Evolutionary conservation across 169 alveolate species (phyloP), one percentile per base, ranked within the genome.

Genomic region (Eimeria zaria): DNA sequence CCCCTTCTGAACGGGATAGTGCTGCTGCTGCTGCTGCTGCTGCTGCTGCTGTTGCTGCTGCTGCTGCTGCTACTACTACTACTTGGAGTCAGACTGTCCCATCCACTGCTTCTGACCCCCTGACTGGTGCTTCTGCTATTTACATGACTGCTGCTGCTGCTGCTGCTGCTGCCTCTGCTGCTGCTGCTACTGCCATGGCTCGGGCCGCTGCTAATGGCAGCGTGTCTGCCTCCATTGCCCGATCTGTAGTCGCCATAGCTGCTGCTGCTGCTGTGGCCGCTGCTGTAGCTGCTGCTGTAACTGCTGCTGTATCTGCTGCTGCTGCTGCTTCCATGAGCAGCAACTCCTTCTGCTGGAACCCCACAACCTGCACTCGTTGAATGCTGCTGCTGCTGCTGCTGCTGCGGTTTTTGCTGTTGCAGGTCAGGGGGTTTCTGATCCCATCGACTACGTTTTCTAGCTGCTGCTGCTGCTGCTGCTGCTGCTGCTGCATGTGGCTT

Each of bases 31-130:
- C 91, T 27, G 58, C 76, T 55, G 88, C 88, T 46, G 88, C 88
- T 78, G 89, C 89, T 78, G 89, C 89, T 78, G 64, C n/a, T n/a
- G n/a, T n/a, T n/a, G n/a, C n/a, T n/a, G n/a, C 64, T 74, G 85
- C 85, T 64, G 67, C 67, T 58, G 67, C 27, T 16, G 67, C 67
- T 12, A 11, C n/a, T 51, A 6, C 7, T 9, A 51, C 60, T 18
- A n/a, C 80, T 69, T 69, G 80, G 46, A 69, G 48, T 36, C 11
- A n/a, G n/a, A 4, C 48, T 27, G 22, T 30, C 80, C 80, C 80
- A 69, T 11, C 80, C 80, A 44, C 80, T 76, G 87, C 36, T 76
- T 41, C 87, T 20, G n/a, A 22, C 53, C 27, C 87, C 14, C 41
- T 41, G 87, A 33, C 33, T 11, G 62, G 36, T 76, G 87, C 62